Conservation (phyloP, 371 early-diverging fungal species). For the Funneliformis caledonium region DNA sequence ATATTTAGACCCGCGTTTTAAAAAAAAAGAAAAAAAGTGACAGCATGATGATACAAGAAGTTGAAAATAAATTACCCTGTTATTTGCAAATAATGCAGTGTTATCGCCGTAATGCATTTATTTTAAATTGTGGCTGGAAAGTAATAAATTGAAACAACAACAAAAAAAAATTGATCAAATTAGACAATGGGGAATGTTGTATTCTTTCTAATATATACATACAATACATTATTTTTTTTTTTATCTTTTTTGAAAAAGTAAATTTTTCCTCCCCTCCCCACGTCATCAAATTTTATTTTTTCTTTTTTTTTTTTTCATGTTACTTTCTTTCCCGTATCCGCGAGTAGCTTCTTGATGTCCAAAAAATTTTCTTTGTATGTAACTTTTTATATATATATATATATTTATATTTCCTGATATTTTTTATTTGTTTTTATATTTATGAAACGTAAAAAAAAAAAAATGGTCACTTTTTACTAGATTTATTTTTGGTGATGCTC, state of each 20-base stretch:
- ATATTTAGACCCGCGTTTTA: no score
- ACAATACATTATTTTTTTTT: not conserved
- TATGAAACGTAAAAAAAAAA: not conserved
- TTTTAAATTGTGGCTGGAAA: no score
- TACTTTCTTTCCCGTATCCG: conserved; percentile 31
- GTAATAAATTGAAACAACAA: no score
- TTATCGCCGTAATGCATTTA: no score
- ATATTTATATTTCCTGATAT: not conserved
- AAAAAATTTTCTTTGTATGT: conserved; percentile 40
- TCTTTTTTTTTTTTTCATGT: conserved; percentile 24
- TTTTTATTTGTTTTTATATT: no score
- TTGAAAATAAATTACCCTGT: no score
- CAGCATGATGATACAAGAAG: no score
- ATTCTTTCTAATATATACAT: not conserved
- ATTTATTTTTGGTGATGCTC: not conserved
- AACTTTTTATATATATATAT: not conserved
- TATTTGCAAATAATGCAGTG: no score
- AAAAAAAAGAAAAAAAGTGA: no score
- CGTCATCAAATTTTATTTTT: conserved; percentile 17
- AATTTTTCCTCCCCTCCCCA: not conserved
- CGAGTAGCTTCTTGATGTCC: conserved; percentile 40
- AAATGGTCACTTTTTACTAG: not conserved
- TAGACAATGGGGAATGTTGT: no score
- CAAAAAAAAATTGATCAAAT: no score
- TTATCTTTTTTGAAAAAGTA: not conserved